Evolutionary conservation across 2,329 filamentous ascomycete genomes (phyloP).

Genomic region (Tolypocladium guangdongense): DNA sequence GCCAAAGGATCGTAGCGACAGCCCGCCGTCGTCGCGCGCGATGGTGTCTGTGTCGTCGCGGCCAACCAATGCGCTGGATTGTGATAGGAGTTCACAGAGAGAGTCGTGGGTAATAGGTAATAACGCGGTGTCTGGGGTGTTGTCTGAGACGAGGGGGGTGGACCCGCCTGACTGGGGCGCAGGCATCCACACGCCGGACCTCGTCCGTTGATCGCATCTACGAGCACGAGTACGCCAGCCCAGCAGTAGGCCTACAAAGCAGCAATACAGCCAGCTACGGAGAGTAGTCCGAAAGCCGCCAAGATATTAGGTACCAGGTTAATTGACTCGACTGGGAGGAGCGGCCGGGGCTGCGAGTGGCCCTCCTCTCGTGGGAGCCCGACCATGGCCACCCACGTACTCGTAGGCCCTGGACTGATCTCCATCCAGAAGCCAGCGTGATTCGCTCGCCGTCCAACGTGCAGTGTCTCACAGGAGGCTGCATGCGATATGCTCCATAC

Average conservation of each 20-base stretch:
- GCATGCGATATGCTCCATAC: background rate
- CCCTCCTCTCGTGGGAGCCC: background rate
- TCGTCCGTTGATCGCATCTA: background rate
- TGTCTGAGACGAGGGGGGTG: background rate
- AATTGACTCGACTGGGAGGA: no score
- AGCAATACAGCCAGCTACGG: background rate
- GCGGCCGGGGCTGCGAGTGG: background rate
- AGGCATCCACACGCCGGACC: background rate
- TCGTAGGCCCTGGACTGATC: background rate
- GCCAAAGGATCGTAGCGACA: background rate
- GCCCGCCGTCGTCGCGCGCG: background rate
- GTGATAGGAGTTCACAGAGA: background rate
- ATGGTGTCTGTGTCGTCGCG: background rate
- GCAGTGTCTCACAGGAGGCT: background rate
- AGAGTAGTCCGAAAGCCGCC: no score
- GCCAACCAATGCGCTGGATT: background rate
- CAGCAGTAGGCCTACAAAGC: background rate
- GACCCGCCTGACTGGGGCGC: background rate
- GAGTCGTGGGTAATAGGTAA: background rate
- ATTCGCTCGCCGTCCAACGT: background rate
- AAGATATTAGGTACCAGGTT: background rate
- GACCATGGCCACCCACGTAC: no score
- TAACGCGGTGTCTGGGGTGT: background rate
- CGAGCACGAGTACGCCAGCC: no score
- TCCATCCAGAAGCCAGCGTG: background rate